Percentiles rank a stretch among this genome's conserved stretches.
These are phyloP conservation scores for Fusarium sp. DNA, from an alignment of 2,329 filamentous ascomycete genomes.

Conservation along the genomic window DNA sequence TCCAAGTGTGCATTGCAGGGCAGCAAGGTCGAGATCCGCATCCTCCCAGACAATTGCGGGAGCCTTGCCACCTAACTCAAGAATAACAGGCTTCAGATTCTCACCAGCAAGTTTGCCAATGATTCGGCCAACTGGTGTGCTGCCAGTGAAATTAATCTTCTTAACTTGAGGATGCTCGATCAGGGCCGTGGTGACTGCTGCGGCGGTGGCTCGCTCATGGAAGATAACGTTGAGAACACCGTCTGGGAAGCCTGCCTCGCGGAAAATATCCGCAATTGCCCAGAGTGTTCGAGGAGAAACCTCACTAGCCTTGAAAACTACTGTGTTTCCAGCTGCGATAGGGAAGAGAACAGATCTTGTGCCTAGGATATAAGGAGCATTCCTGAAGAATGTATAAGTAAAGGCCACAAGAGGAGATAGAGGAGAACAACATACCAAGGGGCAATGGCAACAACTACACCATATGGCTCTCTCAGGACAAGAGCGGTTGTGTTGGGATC, in stretches of 20 bases:
- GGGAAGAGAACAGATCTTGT: conserved; percentile 68
- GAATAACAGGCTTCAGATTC: conserved; percentile 79
- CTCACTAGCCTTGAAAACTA: conserved; percentile 78
- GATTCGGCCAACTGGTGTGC: conserved; percentile 77
- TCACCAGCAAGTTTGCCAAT: conserved; percentile 77
- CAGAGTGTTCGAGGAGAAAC: conserved; percentile 71
- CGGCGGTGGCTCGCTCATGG: conserved; percentile 71
- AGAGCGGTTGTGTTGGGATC: conserved; percentile 61
- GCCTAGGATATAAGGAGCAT: conserved; percentile 67
- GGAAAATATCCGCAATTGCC: conserved; percentile 71
- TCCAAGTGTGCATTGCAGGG: conserved; percentile 73
- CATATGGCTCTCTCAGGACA: conserved; percentile 79
- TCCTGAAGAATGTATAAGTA: conserved; percentile 55
- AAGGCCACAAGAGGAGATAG: too few species aligned
- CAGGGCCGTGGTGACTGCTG: conserved; percentile 72
- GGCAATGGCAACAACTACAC: conserved; percentile 81
- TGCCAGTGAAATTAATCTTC: conserved; percentile 90
- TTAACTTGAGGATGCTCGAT: conserved; percentile 75
- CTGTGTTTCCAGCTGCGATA: conserved; percentile 81
- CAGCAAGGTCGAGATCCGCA: conserved; percentile 79
- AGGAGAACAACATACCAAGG: conserved; percentile 71
- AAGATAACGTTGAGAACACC: conserved; percentile 81
- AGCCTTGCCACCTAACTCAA: conserved; percentile 87
- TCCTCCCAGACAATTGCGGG: conserved; percentile 83
- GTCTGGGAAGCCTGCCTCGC: conserved; percentile 79